Evolutionary conservation across 2,329 filamentous ascomycete species (phyloP).

Genomic region (Nemania sp.): DNA sequence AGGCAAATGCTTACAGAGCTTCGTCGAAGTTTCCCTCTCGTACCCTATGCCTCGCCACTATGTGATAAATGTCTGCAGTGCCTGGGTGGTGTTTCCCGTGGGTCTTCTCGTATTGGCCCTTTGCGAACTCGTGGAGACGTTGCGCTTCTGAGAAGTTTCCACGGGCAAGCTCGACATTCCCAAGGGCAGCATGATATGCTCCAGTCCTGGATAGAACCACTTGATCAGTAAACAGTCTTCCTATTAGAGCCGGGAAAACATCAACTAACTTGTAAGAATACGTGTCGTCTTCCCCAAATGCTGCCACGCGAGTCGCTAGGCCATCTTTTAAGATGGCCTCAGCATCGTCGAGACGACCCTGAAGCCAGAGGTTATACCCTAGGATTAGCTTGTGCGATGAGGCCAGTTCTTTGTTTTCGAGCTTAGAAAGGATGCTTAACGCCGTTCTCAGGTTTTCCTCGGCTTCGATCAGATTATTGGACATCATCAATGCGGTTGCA

Average conservation of each 20-base stretch:
- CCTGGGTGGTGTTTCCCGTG: background rate
- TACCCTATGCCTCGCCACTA: background rate
- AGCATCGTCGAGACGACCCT: background rate
- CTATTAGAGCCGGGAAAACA: background rate
- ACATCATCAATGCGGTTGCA: background rate
- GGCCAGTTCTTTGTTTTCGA: background rate
- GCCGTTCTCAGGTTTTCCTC: background rate
- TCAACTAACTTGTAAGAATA: background rate
- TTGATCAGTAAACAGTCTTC: background rate
- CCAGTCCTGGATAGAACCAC: background rate
- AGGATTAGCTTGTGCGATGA: background rate
- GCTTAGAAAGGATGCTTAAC: background rate
- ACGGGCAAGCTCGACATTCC: background rate
- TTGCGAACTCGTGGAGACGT: background rate
- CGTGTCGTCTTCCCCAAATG: background rate
- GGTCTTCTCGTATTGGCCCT: background rate
- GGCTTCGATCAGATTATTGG: background rate
- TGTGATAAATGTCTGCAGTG: background rate
- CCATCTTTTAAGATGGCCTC: background rate
- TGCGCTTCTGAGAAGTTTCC: background rate
- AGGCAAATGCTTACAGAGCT: background rate
- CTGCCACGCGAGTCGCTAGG: background rate
- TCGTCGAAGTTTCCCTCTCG: background rate
- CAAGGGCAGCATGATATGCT: background rate
- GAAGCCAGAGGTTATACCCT: background rate